These are phyloP conservation scores for Pelargonium cotyledonis DNA, from an alignment of 441 rosid species.

Conservation along the genomic window DNA sequence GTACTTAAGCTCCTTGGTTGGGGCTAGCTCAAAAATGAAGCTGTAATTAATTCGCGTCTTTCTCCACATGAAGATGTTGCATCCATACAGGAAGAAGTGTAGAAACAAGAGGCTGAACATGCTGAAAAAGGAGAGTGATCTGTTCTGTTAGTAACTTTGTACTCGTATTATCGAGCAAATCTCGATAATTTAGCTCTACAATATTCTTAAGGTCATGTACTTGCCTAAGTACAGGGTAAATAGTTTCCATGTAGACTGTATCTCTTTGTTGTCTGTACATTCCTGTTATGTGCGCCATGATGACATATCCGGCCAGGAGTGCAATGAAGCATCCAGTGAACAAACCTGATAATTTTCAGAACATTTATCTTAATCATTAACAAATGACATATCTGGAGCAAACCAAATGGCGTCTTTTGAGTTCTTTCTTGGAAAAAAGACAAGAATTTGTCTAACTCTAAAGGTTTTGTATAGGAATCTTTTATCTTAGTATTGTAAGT, in stretches of 20 bases:
- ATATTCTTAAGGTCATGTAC: slow-evolving; percentile 10
- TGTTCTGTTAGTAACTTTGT: not conserved
- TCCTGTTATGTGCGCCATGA: slow-evolving; percentile 82
- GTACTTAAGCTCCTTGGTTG: slow-evolving; percentile 77
- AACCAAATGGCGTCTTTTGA: no score
- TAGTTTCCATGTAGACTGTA: slow-evolving; percentile 87
- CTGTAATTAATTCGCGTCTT: slow-evolving; percentile 83
- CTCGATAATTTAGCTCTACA: not conserved
- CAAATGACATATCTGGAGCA: not conserved
- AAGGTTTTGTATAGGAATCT: not conserved
- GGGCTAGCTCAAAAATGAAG: slow-evolving; percentile 81
- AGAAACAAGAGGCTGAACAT: slow-evolving; percentile 86
- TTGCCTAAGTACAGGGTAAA: slow-evolving; percentile 78
- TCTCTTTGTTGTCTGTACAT: slow-evolving; percentile 59
- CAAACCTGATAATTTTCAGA: slow-evolving; percentile 42
- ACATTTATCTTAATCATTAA: slow-evolving; percentile 12
- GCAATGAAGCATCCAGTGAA: slow-evolving; percentile 88
- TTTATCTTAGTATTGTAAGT: slow-evolving; percentile 12
- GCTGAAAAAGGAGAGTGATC: slow-evolving; percentile 32
- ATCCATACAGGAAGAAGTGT: slow-evolving; percentile 82
- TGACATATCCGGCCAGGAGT: slow-evolving; percentile 73
- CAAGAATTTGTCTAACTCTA: no score
- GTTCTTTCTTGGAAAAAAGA: no score
- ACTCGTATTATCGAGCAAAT: not conserved
- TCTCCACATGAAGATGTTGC: slow-evolving; percentile 93